Base-by-base conservation (phyloP, 2,329 filamentous ascomycete genomes). In the Neonectria sp. region DNA sequence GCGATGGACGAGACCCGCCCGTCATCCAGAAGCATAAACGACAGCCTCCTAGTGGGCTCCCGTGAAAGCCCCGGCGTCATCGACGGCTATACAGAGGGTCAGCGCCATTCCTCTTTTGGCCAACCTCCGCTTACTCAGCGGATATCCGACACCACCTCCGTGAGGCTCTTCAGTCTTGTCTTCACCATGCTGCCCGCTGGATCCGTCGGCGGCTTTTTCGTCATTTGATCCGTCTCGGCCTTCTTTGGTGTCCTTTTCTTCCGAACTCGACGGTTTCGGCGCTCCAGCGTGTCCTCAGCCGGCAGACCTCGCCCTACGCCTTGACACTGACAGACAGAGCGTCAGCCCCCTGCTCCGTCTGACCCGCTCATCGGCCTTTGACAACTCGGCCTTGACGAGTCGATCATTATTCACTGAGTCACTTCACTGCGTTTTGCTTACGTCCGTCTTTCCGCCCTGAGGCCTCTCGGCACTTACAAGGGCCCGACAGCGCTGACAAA, bases 121-220 rank as follows among this genome's bases (percentile, higher is more conserved):
- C 12, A 53, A 48, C 51, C 25, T 37, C 61, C 65, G 65, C 55
- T 68, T 46, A 65, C 37, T 68, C 49, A 68, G 61, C 61, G 56
- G 61, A 53, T 35, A 25, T 37, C 40, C 52, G 17, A 1, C 49
- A 55, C 21, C 35, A 35, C 25, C 15, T n/a, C 45, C 53, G 24
- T 15, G 35, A 35, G 15, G 13, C 15, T 37, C 21, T 13, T 24
- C 35, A 33, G n/a, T 21, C 12, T 27, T 12, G 13, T n/a, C 25
- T 51, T 27, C 11, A 53, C 46, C 27, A 43, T n/a, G 15, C 35
- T 21, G 51, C 45, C 52, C 60, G 51, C 60, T 24, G 52, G n/a
- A 43, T 53, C 46, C 53, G 52, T 43, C 31, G 52, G 35, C 63
- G 52, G 63, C 43, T 25, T 55, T 40, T 2, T 45, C 15, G 49